phyloP scores from a whole-genome alignment of 345 rosid genomes.

The Gossypium bickii region DNA sequence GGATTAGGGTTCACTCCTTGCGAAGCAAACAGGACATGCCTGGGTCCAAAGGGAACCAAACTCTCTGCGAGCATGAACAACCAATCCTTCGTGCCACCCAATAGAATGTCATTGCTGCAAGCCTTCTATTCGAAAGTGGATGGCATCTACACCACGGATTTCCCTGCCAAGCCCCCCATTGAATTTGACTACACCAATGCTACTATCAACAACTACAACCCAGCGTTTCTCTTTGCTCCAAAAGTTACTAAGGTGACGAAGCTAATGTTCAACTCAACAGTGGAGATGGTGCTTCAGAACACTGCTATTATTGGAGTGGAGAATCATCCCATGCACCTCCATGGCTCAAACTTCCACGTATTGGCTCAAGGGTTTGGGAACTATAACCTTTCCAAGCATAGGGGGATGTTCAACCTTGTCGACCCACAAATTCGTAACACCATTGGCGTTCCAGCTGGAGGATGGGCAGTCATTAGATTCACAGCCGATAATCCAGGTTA shows the following conservation, averaged over 20 bases:
- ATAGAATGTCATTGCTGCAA: slow-evolving; percentile 44
- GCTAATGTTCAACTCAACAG: slow-evolving; percentile 66
- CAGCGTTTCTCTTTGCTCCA: slow-evolving; percentile 33
- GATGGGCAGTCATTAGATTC: slow-evolving; percentile 80
- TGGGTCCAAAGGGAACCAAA: slow-evolving; percentile 27
- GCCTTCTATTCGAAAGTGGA: slow-evolving; percentile 42
- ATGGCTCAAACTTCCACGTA: slow-evolving; percentile 74
- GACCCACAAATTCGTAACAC: slow-evolving; percentile 67
- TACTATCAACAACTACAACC: slow-evolving; percentile 17
- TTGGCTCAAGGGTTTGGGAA: slow-evolving; percentile 90
- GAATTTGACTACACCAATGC: slow-evolving; percentile 59
- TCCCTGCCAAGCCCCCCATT: slow-evolving; percentile 56
- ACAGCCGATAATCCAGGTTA: slow-evolving; percentile 75
- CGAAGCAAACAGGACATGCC: slow-evolving; percentile 44
- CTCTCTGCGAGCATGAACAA: slow-evolving; percentile 77
- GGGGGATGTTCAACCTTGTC: neutral
- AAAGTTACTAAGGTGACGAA: slow-evolving; percentile 57
- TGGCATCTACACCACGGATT: slow-evolving; percentile 63
- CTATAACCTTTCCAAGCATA: slow-evolving; percentile 27
- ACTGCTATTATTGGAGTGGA: slow-evolving; percentile 51
- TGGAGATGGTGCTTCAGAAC: slow-evolving; percentile 72
- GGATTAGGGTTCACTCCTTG: slow-evolving; percentile 49
- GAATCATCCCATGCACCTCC: slow-evolving; percentile 87
- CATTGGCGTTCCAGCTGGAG: slow-evolving; percentile 70
- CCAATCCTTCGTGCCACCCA: slow-evolving; percentile 49